A percentile compares a stretch with the other conserved stretches of the same genome.
Evolutionary conservation across 441 rosid species (phyloP).

Genomic region (Gossypium lobatum): DNA sequence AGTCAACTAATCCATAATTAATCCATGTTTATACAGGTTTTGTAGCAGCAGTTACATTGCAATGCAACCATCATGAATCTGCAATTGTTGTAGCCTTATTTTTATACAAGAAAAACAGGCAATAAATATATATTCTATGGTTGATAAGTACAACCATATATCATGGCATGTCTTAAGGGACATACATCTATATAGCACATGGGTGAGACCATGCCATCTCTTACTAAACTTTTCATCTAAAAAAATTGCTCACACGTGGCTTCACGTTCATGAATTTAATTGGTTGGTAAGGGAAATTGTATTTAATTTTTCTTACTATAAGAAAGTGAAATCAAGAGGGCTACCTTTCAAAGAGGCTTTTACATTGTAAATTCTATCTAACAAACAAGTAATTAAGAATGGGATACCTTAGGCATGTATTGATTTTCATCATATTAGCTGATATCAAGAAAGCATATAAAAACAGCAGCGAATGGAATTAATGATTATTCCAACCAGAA

Average conservation of each 20-base stretch:
- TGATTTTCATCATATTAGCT: no score
- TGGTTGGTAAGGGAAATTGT: neutral
- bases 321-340: no score
- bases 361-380: no score
- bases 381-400: no score
- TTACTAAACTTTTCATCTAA: conserved; percentile 12
- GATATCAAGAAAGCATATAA: no score
- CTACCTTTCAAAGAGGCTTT: no score
- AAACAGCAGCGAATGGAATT: no score
- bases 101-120: conserved; percentile 16
- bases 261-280: conserved; percentile 15
- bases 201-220: conserved; percentile 22
- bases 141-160: conserved; percentile 21
- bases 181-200: conserved; percentile 27
- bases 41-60: conserved; percentile 2
- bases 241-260: conserved; percentile 13
- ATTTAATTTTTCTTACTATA: neutral
- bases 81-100: conserved; percentile 16
- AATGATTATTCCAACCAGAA: no score
- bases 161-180: conserved; percentile 32
- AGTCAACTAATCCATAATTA: conserved; percentile 16
- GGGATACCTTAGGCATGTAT: no score
- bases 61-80: conserved; percentile 11
- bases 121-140: conserved; percentile 11
- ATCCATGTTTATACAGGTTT: neutral